These are phyloP conservation scores for Scleroderma citrinum DNA, from an alignment of 768 basidiomycete genomes.

Conservation along the genomic window DNA sequence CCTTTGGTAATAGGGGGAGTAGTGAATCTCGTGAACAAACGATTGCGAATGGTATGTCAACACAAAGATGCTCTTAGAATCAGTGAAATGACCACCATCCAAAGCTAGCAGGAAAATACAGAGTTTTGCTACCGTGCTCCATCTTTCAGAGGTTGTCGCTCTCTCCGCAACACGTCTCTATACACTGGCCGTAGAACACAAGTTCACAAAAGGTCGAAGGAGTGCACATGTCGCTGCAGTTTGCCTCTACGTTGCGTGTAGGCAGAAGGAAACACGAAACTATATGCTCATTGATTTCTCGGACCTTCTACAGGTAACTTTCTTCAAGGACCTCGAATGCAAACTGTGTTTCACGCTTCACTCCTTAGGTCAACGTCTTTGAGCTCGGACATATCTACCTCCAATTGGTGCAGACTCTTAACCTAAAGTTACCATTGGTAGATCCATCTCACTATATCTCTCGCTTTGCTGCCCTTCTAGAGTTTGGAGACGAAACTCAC, in stretches of 20 bases:
- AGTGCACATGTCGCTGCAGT: slow-evolving; percentile 93
- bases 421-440: slow-evolving; percentile 79
- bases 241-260: slow-evolving; percentile 90
- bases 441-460: slow-evolving; percentile 97
- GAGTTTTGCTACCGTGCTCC: slow-evolving; percentile 71
- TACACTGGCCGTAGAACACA: slow-evolving; percentile 89
- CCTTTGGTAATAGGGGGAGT: slow-evolving; percentile 73
- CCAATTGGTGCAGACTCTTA: slow-evolving; percentile 84
- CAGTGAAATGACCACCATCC: neutral
- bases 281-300: slow-evolving; percentile 99
- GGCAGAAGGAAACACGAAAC: slow-evolving; percentile 84
- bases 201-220: slow-evolving; percentile 90
- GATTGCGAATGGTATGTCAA: slow-evolving; percentile 70
- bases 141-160: slow-evolving; percentile 72
- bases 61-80: neutral
- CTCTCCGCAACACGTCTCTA: slow-evolving; percentile 83
- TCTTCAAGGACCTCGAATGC: neutral
- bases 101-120: slow-evolving; percentile 80
- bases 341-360: slow-evolving; percentile 1
- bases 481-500: slow-evolving; percentile 92
- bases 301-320: slow-evolving; percentile 78
- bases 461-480: slow-evolving; percentile 89
- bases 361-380: slow-evolving; percentile 85
- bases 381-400: slow-evolving; percentile 95
- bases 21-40: slow-evolving; percentile 87